Percentiles rank a stretch among this genome's conserved stretches.
Evolutionary conservation across 2,329 filamentous ascomycete species (phyloP).

Genomic region (Aspergillus carbonarius): DNA sequence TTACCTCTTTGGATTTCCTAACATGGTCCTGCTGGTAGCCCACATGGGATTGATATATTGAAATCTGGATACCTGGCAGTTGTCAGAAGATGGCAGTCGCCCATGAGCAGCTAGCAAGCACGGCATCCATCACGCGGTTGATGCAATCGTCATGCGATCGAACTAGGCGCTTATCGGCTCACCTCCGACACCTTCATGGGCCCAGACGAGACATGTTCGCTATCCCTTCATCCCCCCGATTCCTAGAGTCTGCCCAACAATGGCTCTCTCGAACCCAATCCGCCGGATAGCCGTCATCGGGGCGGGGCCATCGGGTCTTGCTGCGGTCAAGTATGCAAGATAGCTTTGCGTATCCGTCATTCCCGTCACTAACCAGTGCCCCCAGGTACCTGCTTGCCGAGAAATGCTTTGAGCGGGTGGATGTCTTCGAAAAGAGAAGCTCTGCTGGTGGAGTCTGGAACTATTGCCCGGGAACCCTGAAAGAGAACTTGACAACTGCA

Average conservation of each 20-base stretch:
- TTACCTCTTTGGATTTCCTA: neutral
- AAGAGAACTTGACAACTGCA: slow-evolving; percentile 42
- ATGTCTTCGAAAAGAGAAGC: slow-evolving; percentile 77
- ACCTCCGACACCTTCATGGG: neutral
- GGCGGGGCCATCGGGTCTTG: slow-evolving; percentile 75
- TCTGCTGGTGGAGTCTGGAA: slow-evolving; percentile 84
- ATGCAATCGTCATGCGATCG: neutral
- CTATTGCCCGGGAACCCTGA: slow-evolving; percentile 58
- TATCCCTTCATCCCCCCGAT: neutral
- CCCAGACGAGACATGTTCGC: neutral
- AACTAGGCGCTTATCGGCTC: neutral
- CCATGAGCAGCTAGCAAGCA: neutral
- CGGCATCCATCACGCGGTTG: neutral
- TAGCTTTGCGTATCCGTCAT: neutral
- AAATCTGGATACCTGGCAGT: too few relatives aligned
- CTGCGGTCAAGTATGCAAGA: slow-evolving; percentile 63
- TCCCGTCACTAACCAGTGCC: slow-evolving; percentile 18
- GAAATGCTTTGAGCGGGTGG: slow-evolving; percentile 66
- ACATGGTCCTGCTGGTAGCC: neutral
- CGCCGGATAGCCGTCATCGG: slow-evolving; percentile 71
- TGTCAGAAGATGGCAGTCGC: neutral
- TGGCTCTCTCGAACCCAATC: slow-evolving; percentile 26
- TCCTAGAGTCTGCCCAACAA: slow-evolving; percentile 3
- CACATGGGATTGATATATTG: too few relatives aligned
- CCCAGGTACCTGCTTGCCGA: slow-evolving; percentile 69